Evolutionary conservation across 2,329 filamentous ascomycete genomes (phyloP), one percentile per base, ranked within the genome.

Genomic region (Albifimbria verrucaria): DNA sequence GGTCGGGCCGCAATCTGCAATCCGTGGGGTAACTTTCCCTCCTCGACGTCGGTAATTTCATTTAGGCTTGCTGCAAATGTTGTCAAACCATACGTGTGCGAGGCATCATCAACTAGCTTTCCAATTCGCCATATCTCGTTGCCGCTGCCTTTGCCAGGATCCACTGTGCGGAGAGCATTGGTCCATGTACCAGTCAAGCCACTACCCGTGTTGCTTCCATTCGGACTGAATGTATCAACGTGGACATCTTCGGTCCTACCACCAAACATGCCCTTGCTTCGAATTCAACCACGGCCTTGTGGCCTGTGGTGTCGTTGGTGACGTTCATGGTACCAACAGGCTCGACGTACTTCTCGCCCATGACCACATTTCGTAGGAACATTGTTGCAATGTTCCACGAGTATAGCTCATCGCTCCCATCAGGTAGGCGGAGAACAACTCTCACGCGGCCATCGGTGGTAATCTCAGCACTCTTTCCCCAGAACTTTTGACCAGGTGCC

Each of bases 301-400:
- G 85, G 7, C 92, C 91, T 0, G 87, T 91, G 5, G 82, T 88
- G 64, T 99, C 94, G 68, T 93, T 93, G 59, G 83, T 75, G 28
- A 99, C 83, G 22, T 87, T 85, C 90, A 97, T 94, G 43, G 83
- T 90, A 45, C 92, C 92, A 1, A 95, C 90, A 0, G 94, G 94
- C 72, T 99, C 94, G 12, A 97, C 86, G 67, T 99, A 99, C 72
- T 97, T 99, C 72, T 99, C 94, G 39, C 94, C 94, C 63, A 96
- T 93, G 52, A 99, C 95, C 50, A 99, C 91, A 68, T 99, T 99
- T 47, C 94, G 86, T 51, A 99, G 74, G 72, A 97, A 97, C 59
- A 89, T 90, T 4, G 91, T 96, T 1, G 93, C 91, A 18, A 90
- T 80, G 45, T 82, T 88, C 91, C 92, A 99, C 61, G 87, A 92